Conservation (phyloP, 2,329 filamentous ascomycete species). For the Penicillium rolfsii region DNA sequence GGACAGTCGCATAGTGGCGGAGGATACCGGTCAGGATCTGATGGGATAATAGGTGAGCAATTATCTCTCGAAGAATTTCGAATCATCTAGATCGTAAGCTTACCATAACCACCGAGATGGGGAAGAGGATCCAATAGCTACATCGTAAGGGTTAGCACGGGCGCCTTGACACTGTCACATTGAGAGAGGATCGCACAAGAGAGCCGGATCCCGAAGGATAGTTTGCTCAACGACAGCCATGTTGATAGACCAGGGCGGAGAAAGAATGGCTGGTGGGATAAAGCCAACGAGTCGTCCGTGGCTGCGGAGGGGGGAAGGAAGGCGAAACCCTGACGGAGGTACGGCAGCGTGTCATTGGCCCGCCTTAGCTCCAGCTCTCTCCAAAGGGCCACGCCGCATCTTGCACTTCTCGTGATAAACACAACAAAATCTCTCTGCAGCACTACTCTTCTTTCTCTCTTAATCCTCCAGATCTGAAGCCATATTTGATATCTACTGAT, state of each 20-base stretch:
- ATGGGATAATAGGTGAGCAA: not conserved
- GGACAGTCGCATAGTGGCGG: slow-evolving; percentile 92
- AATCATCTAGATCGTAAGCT: not conserved
- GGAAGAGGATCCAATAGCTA: slow-evolving; percentile 98
- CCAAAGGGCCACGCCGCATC: slow-evolving; percentile 45
- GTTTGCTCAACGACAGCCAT: slow-evolving; percentile 90
- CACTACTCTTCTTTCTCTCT: not conserved
- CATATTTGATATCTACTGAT: not conserved
- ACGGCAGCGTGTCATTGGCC: slow-evolving; percentile 28
- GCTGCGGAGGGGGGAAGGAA: slow-evolving; percentile 18
- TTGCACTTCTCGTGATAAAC: slow-evolving; percentile 27
- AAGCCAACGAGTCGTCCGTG: slow-evolving; percentile 8
- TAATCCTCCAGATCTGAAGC: not conserved
- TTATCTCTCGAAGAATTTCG: not conserved
- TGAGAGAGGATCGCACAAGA: slow-evolving; percentile 70
- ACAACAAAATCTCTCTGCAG: slow-evolving; percentile 12
- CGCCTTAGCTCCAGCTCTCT: slow-evolving; percentile 30
- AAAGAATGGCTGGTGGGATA: slow-evolving; percentile 3
- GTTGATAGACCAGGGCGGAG: slow-evolving; percentile 27
- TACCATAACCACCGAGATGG: slow-evolving; percentile 97
- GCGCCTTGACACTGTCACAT: slow-evolving; percentile 9
- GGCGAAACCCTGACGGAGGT: slow-evolving; percentile 21
- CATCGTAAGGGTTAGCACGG: slow-evolving; percentile 21
- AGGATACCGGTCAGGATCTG: slow-evolving; percentile 91
- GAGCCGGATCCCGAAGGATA: slow-evolving; percentile 96